A percentile compares a stretch with the other conserved stretches of the same genome.
Evolutionary conservation across 108 stramenopile species (phyloP).

Genomic region (Aurantiochytrium sp.): DNA sequence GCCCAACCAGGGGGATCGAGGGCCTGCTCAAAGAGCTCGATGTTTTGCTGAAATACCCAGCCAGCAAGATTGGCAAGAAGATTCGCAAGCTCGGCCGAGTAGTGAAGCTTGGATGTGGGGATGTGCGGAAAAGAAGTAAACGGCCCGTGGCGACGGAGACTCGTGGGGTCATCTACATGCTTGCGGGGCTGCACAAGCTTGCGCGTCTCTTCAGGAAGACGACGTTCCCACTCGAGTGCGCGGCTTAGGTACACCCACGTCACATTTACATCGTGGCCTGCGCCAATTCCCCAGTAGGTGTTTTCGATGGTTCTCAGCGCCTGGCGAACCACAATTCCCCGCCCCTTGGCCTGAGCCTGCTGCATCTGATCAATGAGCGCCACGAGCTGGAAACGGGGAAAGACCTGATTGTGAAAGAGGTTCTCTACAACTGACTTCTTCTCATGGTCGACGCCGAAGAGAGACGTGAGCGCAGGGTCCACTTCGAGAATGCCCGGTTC

Average conservation of each 20-base stretch:
- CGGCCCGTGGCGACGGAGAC: neutral
- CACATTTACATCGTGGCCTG: neutral
- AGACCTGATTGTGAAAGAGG: neutral
- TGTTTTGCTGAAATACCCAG: neutral
- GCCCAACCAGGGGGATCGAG: neutral
- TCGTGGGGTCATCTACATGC: neutral
- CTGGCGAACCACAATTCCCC: slow-evolving; percentile 1
- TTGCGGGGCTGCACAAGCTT: neutral
- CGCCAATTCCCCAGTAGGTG: neutral
- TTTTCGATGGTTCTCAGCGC: neutral
- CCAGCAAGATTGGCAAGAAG: slow-evolving; percentile 3
- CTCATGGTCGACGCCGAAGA: neutral
- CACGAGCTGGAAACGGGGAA: neutral
- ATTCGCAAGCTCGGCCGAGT: neutral
- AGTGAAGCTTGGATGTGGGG: neutral
- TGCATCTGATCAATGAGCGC: neutral
- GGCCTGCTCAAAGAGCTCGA: neutral
- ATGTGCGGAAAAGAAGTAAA: neutral
- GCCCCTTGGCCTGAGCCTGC: neutral
- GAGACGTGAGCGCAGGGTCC: neutral
- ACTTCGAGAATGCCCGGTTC: neutral
- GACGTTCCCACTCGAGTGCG: neutral
- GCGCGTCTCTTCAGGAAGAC: neutral
- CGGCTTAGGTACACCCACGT: neutral
- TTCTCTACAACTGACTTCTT: neutral